Evolutionary conservation across 768 basidiomycete species (phyloP).

Genomic region (Lactarius hengduanensis): DNA sequence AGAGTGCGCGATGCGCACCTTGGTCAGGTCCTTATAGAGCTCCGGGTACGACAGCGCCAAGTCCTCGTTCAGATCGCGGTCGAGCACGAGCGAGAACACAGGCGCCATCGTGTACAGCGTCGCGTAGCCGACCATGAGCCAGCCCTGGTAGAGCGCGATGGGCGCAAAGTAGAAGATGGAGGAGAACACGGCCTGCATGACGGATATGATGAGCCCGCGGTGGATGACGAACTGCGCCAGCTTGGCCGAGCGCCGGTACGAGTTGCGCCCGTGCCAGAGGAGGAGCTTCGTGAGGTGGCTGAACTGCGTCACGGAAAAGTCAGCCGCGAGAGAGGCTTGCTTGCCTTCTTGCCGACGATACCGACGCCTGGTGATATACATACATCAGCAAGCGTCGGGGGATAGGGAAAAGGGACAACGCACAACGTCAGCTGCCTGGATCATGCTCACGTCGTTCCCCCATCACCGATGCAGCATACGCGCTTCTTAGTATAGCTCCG

Average conservation of each 20-base stretch:
- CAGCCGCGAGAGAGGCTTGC: slow-evolving; percentile 97
- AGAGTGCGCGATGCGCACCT: slow-evolving; percentile 47
- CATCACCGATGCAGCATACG: slow-evolving; percentile 98
- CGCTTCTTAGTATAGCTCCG: slow-evolving; percentile 88
- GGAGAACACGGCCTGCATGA: slow-evolving; percentile 97
- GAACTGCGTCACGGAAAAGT: slow-evolving; percentile 98
- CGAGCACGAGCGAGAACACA: slow-evolving; percentile 94
- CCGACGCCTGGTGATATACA: slow-evolving; percentile 65
- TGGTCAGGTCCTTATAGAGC: slow-evolving; percentile 95
- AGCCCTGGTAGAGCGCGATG: slow-evolving; percentile 96
- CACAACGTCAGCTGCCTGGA: slow-evolving; percentile 97
- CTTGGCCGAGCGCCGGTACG: slow-evolving; percentile 96
- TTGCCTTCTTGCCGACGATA: slow-evolving; percentile 98
- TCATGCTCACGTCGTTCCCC: slow-evolving; percentile 99
- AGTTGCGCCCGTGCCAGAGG: slow-evolving; percentile 98
- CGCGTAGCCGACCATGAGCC: slow-evolving; percentile 96
- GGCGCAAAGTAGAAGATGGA: slow-evolving; percentile 93
- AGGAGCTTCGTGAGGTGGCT: slow-evolving; percentile 93
- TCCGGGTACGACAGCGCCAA: slow-evolving; percentile 94
- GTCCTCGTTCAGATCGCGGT: slow-evolving; percentile 94
- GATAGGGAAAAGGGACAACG: slow-evolving; percentile 37
- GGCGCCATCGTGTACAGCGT: slow-evolving; percentile 98
- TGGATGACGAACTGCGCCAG: slow-evolving; percentile 99
- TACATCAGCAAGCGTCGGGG: slow-evolving; percentile 29
- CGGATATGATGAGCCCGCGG: slow-evolving; percentile 91